Conservation (phyloP, 805 yeast genomes). For the Schizosaccharomyces octosporus region DNA sequence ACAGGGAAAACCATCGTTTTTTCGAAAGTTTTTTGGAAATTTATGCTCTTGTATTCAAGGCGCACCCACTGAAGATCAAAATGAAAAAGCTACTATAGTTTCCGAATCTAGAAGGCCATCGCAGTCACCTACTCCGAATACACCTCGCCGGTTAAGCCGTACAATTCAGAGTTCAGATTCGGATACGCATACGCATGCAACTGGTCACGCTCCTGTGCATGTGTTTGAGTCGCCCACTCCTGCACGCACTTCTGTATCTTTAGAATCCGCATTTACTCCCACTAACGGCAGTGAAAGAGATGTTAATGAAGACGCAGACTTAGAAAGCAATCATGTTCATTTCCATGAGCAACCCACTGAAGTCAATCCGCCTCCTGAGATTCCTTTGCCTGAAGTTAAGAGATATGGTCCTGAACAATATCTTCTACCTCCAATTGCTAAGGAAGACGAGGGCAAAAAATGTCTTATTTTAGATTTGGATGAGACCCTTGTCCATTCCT, state of each 20-base stretch:
- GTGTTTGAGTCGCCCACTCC: background rate
- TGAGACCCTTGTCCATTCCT: constrained; percentile 87
- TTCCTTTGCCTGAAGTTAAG: background rate
- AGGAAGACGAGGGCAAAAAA: constrained; percentile 35
- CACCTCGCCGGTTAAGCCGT: background rate
- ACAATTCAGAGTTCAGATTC: background rate
- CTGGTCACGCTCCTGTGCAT: background rate
- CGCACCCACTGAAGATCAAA: background rate
- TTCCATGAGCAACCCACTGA: background rate
- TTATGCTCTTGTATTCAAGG: background rate
- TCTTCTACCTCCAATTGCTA: constrained; percentile 32
- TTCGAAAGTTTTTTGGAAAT: background rate
- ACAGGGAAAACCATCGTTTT: background rate
- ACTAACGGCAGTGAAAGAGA: background rate
- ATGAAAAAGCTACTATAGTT: too few relatives aligned
- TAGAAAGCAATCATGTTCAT: background rate
- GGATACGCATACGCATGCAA: background rate
- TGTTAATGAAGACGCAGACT: background rate
- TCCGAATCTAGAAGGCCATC: too few relatives aligned
- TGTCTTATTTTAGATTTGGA: constrained; percentile 81
- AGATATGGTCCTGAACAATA: constrained; percentile 12
- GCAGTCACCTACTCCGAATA: too few relatives aligned
- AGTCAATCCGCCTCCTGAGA: background rate
- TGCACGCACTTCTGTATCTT: background rate
- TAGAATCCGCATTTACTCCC: background rate